Base-by-base conservation (phyloP, 2,329 filamentous ascomycete genomes). In the Aspergillus amoenus region DNA sequence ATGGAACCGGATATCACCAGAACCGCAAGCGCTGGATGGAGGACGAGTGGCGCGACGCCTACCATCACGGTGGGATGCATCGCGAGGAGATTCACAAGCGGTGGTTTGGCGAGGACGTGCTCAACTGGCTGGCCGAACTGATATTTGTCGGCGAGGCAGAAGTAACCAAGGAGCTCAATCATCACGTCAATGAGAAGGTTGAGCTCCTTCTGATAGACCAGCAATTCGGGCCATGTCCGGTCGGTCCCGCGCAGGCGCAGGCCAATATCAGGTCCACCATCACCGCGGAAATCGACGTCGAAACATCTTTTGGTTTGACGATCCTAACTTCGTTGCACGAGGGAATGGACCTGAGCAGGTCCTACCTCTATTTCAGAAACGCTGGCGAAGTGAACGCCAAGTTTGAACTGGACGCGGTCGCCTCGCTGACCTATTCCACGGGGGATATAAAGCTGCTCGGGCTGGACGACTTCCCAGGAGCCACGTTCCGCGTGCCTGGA, bases 21-120 rank as follows among this genome's bases (percentile, higher is more conserved):
- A 74, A 69, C 57, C 74, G 68, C 18, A 64, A 60, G 22, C 65
- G 72, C 17, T 77, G 71, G 73, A 68, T 78, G 2, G 74, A 78
- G 56, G 71, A 76, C 2, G 72, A 73, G 57, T 77, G 62, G 60
- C 66, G 73, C 0, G 69, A 76, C 22, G 74, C 72, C 60, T 56
- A 58, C 18, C 69, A 76, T 49, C 61, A 61, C 49, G 65, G 64
- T 6, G 66, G 55, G 4, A 42, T 75, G 12, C 53, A 56, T 18
- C 57, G 43, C 27, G 58, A 60, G 3, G 68, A 77, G 9, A 57
- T 77, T 0, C 67, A 76, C 52, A 65, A 74, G 59, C 70, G 72
- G 2, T 76, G 72, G 73, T 76, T 75, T 37, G 71, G 70, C 7
- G 42, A 61, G 17, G 63, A 60, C 52, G 55, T 70, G 30, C 37